Conservation (phyloP, 1,284 basidiomycete genomes). For the Pyrrhoderma noxium region DNA sequence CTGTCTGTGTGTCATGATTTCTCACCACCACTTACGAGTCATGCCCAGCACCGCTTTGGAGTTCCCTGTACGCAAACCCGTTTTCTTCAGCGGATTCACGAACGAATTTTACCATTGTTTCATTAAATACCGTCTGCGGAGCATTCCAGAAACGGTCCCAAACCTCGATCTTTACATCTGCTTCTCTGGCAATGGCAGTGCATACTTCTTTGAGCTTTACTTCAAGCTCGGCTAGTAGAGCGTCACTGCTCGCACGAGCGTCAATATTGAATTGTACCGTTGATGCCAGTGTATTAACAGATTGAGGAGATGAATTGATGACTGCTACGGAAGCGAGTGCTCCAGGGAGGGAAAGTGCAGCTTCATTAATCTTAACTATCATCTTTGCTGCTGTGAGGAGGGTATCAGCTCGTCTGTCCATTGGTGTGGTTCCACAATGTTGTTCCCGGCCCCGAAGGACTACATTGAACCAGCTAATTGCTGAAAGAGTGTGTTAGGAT, state of each 20-base stretch:
- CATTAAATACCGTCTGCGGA: constrained; percentile 19
- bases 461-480: constrained; percentile 24
- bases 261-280: constrained; percentile 22
- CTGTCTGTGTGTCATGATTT: neutral
- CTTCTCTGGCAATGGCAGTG: constrained; percentile 13
- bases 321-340: constrained; percentile 20
- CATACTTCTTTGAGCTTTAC: constrained; percentile 15
- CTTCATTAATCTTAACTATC: constrained; percentile 20
- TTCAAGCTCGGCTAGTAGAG: constrained; percentile 16
- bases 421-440: constrained; percentile 25
- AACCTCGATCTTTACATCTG: constrained; percentile 15
- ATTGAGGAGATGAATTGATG: constrained; percentile 20
- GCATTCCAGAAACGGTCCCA: constrained; percentile 20
- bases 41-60: constrained; percentile 23
- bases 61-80: constrained; percentile 14
- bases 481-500: too few species aligned
- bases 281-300: constrained; percentile 21
- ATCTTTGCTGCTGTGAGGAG: constrained; percentile 24
- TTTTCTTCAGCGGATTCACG: constrained; percentile 17
- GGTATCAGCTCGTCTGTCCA: constrained; percentile 21
- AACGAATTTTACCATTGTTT: constrained; percentile 18
- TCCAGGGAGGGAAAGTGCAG: constrained; percentile 15
- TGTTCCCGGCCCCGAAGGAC: constrained; percentile 22
- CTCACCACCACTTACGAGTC: constrained; percentile 19
- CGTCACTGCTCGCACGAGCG: constrained; percentile 17